Evolutionary conservation across 225 moss, liverwort and hornwort genomes (phyloP).

Genomic region (Rhytidiadelphus loreus): DNA sequence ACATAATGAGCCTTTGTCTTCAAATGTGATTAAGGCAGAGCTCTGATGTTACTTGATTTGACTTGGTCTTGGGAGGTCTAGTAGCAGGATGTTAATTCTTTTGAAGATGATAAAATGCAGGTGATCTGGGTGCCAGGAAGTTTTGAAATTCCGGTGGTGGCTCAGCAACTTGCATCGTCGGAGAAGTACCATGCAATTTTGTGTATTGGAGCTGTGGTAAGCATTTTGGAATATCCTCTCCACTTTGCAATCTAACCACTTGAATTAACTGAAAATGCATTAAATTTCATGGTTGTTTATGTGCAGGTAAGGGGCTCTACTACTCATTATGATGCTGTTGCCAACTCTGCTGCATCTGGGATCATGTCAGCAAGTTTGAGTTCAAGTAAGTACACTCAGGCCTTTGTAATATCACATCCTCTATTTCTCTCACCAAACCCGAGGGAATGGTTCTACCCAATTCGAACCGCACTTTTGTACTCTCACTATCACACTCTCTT

Average conservation of each 20-base stretch:
- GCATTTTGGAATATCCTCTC: neutral
- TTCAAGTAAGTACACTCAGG: constrained; percentile 14
- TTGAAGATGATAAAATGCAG: constrained; percentile 6
- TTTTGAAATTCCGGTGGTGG: constrained; percentile 72
- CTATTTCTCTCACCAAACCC: neutral
- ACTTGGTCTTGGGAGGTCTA: neutral
- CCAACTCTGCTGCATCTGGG: constrained; percentile 70
- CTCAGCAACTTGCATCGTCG: constrained; percentile 52
- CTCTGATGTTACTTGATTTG: neutral
- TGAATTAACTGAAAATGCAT: neutral
- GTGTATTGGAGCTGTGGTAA: constrained; percentile 76
- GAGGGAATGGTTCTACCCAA: neutral
- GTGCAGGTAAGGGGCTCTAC: constrained; percentile 64
- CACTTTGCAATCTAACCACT: neutral
- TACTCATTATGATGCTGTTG: constrained; percentile 80
- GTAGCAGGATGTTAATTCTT: neutral
- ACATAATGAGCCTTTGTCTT: neutral
- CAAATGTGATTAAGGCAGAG: neutral
- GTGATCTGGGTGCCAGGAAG: constrained; percentile 80
- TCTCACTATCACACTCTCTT: neutral
- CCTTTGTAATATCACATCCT: neutral
- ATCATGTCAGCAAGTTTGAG: constrained; percentile 72
- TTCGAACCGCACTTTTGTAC: neutral
- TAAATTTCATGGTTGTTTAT: neutral
- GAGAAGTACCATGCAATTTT: constrained; percentile 66